These are phyloP conservation scores for Psilocybe mexicana DNA, from an alignment of 1,284 basidiomycete species.

Conservation along the genomic window DNA sequence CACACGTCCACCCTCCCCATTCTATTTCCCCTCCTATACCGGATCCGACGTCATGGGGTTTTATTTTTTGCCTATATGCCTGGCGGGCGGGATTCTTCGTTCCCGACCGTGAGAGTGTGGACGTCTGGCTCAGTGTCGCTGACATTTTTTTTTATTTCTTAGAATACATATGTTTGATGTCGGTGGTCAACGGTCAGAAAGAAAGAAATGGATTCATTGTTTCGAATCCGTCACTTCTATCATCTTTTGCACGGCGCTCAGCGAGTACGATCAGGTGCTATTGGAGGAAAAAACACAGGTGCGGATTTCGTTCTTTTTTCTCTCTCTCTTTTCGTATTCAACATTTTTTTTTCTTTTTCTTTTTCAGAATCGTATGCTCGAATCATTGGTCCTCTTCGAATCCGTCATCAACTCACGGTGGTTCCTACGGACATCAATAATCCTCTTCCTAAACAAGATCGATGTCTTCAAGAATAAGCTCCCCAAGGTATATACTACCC, in stretches of 20 bases:
- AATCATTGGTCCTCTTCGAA: slow-evolving; percentile 92
- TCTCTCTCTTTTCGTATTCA: slow-evolving; percentile 26
- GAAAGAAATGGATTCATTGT: slow-evolving; percentile 95
- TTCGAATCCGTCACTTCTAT: slow-evolving; percentile 96
- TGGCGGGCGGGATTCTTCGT: background rate
- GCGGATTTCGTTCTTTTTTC: slow-evolving; percentile 43
- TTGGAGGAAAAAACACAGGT: slow-evolving; percentile 81
- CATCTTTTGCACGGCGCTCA: slow-evolving; percentile 93
- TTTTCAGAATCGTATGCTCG: slow-evolving; percentile 89
- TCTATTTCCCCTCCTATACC: background rate
- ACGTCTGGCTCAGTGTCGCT: background rate
- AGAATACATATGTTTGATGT: slow-evolving; percentile 97
- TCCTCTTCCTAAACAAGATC: slow-evolving; percentile 94
- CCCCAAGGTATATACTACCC: slow-evolving; percentile 58
- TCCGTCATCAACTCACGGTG: slow-evolving; percentile 97
- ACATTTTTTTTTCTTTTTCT: slow-evolving; percentile 8
- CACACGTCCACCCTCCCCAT: background rate
- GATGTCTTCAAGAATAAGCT: slow-evolving; percentile 95
- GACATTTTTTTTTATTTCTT: slow-evolving; percentile 8
- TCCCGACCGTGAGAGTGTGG: background rate
- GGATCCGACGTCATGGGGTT: background rate
- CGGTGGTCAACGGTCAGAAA: slow-evolving; percentile 89
- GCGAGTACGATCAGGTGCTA: slow-evolving; percentile 92
- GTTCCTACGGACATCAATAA: slow-evolving; percentile 93
- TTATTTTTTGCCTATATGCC: too few species aligned